Base-by-base conservation (phyloP, 2,329 filamentous ascomycete species). In the Zelopaecilomyces penicillatus region DNA sequence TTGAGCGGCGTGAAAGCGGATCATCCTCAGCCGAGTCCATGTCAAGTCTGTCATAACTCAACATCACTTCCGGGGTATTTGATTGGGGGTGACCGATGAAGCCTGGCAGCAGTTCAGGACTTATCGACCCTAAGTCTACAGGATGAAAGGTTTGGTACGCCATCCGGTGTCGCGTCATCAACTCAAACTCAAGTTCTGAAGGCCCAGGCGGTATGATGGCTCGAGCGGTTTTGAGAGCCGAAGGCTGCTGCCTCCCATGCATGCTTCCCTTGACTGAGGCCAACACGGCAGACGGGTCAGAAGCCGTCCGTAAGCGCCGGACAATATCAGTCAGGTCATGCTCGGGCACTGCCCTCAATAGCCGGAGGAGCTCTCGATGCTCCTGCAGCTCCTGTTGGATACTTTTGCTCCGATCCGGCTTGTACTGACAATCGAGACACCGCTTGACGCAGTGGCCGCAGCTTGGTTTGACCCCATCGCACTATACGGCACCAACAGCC, bases 131-230 rank as follows among this genome's bases (percentile, higher is more conserved):
- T 1, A 51, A 9, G 31, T 54, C 43, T 7, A 55, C 28, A 1
- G 52, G 53, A 2, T 48, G 30, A 4, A 53, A 33, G 4, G 45
- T 42, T 2, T 50, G 51, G 32, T 55, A 55, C 4, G 46, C 47
- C 9, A 49, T 41, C 7, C 4, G 37, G 38, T 55, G 53, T 3
- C 49, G 49, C 5, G 47, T 35, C 6, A 43, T 53, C 40, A 55
- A 38, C 41, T 55, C 53, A 43, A 55, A 55, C 40, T 53, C 52
- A 1, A 53, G 49, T 6, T 7, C 29, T 4, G 52, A 51, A 3
- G 42, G 47, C 8, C 45, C 48, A 10, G 52, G 52, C n/a, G 52
- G 50, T 7, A 45, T 43, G 7, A 44, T 37, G 0, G 47, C 44
- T 32, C 48, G 50, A 6, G 46, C 43, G 32, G 48, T 43, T 3